These are phyloP conservation scores for Phyllosticta ampelicida DNA, from an alignment of 2,329 filamentous ascomycete genomes.

Conservation along the genomic window DNA sequence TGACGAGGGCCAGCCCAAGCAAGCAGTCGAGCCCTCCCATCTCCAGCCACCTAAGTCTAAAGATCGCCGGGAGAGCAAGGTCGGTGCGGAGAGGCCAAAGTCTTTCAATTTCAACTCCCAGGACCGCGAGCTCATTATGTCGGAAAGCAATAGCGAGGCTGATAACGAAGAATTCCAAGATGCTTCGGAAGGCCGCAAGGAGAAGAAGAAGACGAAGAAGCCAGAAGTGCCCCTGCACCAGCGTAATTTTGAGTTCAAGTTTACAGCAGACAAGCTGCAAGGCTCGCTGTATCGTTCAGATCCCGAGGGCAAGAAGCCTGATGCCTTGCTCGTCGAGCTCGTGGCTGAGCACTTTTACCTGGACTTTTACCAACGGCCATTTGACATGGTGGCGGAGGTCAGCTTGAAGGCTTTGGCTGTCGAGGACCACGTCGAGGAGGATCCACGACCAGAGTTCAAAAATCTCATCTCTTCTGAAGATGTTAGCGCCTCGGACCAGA, in stretches of 20 bases:
- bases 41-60: conserved; percentile 23
- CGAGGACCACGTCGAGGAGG: conserved; percentile 87
- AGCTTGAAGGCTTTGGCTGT: conserved; percentile 76
- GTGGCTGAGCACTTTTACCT: conserved; percentile 83
- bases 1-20: conserved; percentile 30
- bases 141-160: conserved; percentile 56
- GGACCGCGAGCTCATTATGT: conserved; percentile 66
- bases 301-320: conserved; percentile 61
- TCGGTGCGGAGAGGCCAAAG: conserved; percentile 42
- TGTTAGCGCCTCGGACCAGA: conserved; percentile 55
- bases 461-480: conserved; percentile 93
- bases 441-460: conserved; percentile 82
- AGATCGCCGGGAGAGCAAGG: not conserved
- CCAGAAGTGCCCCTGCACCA: conserved; percentile 58
- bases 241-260: conserved; percentile 90
- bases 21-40: conserved; percentile 21
- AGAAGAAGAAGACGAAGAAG: conserved; percentile 34
- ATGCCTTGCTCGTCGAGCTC: conserved; percentile 78
- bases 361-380: conserved; percentile 77
- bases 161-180: conserved; percentile 56
- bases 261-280: conserved; percentile 87
- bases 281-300: conserved; percentile 87
- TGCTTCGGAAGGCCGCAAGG: conserved; percentile 41
- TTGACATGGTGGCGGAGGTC: conserved; percentile 88
- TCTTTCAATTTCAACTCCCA: conserved; percentile 64